Evolutionary conservation across 345 rosid genomes (phyloP), one percentile per base, ranked within the genome.

Genomic region (Arabidopsis suecica): DNA sequence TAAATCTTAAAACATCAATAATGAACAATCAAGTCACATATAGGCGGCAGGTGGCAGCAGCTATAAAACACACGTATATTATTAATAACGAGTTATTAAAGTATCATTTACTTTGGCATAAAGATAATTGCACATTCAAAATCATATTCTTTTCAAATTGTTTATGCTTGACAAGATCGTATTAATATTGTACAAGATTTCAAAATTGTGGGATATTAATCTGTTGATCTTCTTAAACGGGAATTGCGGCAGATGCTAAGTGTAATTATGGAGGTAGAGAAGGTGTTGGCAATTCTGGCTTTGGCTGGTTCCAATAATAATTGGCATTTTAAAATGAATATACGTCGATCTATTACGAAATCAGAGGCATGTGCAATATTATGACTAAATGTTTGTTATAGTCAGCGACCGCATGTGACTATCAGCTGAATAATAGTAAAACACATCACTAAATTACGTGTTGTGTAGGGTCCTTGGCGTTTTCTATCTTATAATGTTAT

Each of bases 281-380:
- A 49, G 61, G 45, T 32, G 61, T 54, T 14, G 36, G 11, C 44
- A 50, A 51, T 54, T 71, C 65, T 71, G 62, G 48, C 1, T 63
- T 49, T 71, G 71, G 76, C 45, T 71, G 61, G 71, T 77, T 70
- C 49, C 65, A 63, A 70, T 20, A 70, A 54, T 76, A 69, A 76
- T n/a, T 54, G 37, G 20, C 20, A 33, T 13, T 53, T 53, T 34
- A 33, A 55, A 55, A 63, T 45, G 58, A 73, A 64, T 18, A 47
- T 18, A 47, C 13, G 1, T 13, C 47, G 0, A 13, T 28, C 14
- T 23, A 45, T 9, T 20, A 38, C 12, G 38, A 69, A 56, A 70
- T 64, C 80, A 77, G 42, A 53, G 4, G 61, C 80, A 77, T 77
- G 80, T 70, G 80, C 80, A 64, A 61, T 50, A 41, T 18, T 48